Evolutionary conservation across 2,329 filamentous ascomycete species (phyloP), one percentile per base, ranked within the genome.

Genomic region (Chrysosphaeria jannelii): DNA sequence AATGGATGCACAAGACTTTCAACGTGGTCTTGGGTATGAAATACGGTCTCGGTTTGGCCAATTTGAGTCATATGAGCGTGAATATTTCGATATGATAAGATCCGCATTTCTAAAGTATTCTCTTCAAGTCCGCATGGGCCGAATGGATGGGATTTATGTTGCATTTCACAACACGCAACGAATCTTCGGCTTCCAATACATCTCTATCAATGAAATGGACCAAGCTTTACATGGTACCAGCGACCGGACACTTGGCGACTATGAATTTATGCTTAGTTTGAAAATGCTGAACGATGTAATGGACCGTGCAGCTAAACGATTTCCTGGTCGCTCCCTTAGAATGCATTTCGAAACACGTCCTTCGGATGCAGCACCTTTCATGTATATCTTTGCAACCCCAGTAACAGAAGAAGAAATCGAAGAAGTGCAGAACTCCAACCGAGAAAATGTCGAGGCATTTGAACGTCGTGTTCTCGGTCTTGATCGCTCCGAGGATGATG

Each of bases 111-210:
- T 97, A 26, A 97, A 97, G 39, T 97, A 97, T 42, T 90, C 79
- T 7, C 52, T 97, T 14, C 85, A 97, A 44, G 88, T 81, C 14
- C 72, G 85, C 21, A 88, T 97, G 62, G 85, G 88, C 10, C 66
- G 79, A 23, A 97, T 97, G 88, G 81, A 97, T 39, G 85, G 85
- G 25, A 91, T 93, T 23, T 97, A 93, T 38, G 72, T 93, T 12
- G 85, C 85, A 3, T 97, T 66, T 40, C 85, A 97, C 49, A 97
- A 97, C 40, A 74, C 78, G 3, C 57, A 79, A 43, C 70, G 79
- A 26, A 89, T 97, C 23, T 97, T 97, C 39, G 85, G 85, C 5
- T 97, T 97, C 42, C 85, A 97, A 43, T 97, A 97, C 39, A 57
- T 97, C 29, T 66, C 65, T 28, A 46, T 93, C 9, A 40, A 59